phyloP scores from a whole-genome alignment of 1,284 basidiomycete genomes.

The Athelia sp. region DNA sequence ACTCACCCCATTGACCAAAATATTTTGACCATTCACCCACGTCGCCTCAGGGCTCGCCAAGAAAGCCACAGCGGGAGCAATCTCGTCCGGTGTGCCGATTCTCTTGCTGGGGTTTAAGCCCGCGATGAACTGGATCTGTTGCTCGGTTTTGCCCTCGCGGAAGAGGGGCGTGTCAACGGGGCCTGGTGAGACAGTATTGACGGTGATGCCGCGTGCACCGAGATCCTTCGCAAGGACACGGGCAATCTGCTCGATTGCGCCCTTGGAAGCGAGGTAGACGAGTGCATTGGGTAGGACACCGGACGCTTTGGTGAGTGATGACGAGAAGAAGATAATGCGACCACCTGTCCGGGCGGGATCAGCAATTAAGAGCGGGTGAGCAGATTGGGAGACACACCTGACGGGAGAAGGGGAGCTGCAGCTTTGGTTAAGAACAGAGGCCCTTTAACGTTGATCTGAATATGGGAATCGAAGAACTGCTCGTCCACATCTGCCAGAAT shows the following conservation, averaged over 20 bases:
- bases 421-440: constrained; percentile 51
- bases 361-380: constrained; percentile 1
- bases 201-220: constrained; percentile 45
- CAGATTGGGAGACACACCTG: constrained; percentile 29
- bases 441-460: constrained; percentile 51
- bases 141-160: constrained; percentile 44
- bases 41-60: constrained; percentile 44
- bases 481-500: constrained; percentile 45
- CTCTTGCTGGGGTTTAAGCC: constrained; percentile 41
- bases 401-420: constrained; percentile 34
- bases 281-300: constrained; percentile 42
- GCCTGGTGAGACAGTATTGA: constrained; percentile 57
- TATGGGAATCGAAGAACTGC: constrained; percentile 40
- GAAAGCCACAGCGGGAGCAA: constrained; percentile 48
- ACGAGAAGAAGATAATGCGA: constrained; percentile 52
- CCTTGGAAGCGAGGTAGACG: constrained; percentile 50
- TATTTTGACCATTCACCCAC: constrained; percentile 55
- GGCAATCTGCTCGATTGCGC: constrained; percentile 53
- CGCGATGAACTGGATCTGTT: constrained; percentile 39
- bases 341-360: constrained; percentile 32
- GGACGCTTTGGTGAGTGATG: constrained; percentile 39
- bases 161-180: constrained; percentile 51
- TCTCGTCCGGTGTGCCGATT: constrained; percentile 47
- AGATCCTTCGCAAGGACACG: constrained; percentile 58
- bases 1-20: constrained; percentile 50